Percentiles rank a stretch among this genome's conserved stretches.
These are phyloP conservation scores for Fusarium sp. DNA, from an alignment of 2,329 filamentous ascomycete genomes.

Conservation along the genomic window DNA sequence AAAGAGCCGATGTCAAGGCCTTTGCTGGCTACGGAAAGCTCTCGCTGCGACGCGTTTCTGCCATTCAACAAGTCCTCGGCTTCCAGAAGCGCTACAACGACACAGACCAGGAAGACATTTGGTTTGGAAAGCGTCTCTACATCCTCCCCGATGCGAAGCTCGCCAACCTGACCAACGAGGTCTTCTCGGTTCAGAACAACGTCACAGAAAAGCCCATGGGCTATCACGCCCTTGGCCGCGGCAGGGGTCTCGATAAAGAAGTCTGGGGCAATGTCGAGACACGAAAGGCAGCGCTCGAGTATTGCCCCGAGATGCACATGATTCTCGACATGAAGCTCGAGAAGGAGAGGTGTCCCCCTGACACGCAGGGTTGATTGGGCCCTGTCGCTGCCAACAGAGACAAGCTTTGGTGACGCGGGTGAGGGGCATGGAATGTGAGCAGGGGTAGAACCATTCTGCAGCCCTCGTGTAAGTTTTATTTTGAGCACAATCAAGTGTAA, in stretches of 20 bases:
- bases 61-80: not conserved
- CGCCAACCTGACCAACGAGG: not conserved
- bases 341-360: not conserved
- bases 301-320: conserved; percentile 1
- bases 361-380: not conserved
- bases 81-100: conserved; percentile 3
- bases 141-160: not conserved
- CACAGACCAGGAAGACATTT: not conserved
- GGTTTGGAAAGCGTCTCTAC: not conserved
- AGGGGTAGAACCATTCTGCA: not conserved
- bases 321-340: conserved; percentile 5
- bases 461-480: not conserved
- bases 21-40: conserved; percentile 1
- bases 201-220: not conserved
- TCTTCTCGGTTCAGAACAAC: not conserved
- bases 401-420: not conserved
- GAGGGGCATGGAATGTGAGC: not conserved
- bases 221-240: not conserved
- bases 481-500: not conserved
- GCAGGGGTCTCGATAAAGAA: not conserved
- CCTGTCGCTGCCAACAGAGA: not conserved
- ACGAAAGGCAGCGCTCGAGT: not conserved
- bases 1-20: not conserved
- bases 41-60: conserved; percentile 2
- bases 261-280: not conserved